phyloP scores from a whole-genome alignment of 805 yeast species.

The Saccharomycopsis sp. region DNA sequence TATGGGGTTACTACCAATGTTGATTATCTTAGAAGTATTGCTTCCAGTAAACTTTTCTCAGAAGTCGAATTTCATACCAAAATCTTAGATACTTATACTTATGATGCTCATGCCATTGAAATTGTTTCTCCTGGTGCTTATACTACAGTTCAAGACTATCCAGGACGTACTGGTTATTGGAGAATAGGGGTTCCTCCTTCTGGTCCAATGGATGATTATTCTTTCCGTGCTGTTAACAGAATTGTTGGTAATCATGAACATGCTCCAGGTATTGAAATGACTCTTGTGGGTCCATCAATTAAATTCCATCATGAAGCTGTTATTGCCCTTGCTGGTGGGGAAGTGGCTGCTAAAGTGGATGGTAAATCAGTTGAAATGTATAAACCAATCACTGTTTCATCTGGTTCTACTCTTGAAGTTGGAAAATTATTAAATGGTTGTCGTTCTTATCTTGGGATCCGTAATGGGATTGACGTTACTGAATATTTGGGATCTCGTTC shows the following conservation, averaged over 20 bases:
- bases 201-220: conserved; percentile 94
- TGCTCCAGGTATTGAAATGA: conserved; percentile 87
- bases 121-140: conserved; percentile 84
- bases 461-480: conserved; percentile 91
- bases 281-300: conserved; percentile 78
- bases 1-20: conserved; percentile 84
- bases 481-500: conserved; percentile 94
- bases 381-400: conserved; percentile 57
- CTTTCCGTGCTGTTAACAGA: conserved; percentile 82
- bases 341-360: conserved; percentile 24
- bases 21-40: conserved; percentile 81
- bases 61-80: conserved; percentile 80
- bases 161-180: conserved; percentile 83
- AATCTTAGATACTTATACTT: conserved; percentile 71
- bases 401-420: conserved; percentile 69
- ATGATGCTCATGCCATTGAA: conserved; percentile 78
- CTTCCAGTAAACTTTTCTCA: conserved; percentile 74
- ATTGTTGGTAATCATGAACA: conserved; percentile 76
- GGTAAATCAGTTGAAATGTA: conserved; percentile 34
- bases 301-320: conserved; percentile 73
- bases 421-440: conserved; percentile 82
- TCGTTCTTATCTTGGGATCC: conserved; percentile 78
- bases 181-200: conserved; percentile 96
- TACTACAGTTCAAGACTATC: conserved; percentile 93
- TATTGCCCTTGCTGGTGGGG: conserved; percentile 84